phyloP scores from a whole-genome alignment of 257 asterid genomes.

The Solanum rostratum region DNA sequence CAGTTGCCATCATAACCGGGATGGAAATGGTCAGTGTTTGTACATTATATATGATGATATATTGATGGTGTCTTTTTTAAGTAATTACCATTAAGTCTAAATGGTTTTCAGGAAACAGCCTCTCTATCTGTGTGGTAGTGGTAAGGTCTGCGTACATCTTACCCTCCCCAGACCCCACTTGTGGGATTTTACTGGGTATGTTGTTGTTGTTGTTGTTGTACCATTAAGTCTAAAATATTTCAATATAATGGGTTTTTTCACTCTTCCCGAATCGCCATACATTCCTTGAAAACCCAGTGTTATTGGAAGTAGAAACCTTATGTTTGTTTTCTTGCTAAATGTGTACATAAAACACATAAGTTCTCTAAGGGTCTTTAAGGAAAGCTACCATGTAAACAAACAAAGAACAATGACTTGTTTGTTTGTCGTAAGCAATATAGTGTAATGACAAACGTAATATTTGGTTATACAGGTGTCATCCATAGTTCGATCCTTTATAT shows the following conservation, averaged over 20 bases:
- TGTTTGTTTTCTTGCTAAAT: not conserved
- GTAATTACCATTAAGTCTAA: not conserved
- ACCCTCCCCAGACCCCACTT: too few relatives aligned
- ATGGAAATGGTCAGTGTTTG: conserved; percentile 57
- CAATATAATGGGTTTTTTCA: not conserved
- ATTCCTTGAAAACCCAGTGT: not conserved
- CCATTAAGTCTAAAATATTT: not conserved
- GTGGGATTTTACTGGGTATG: too few relatives aligned
- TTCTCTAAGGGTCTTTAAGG: not conserved
- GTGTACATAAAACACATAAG: not conserved
- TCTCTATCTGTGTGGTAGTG: too few relatives aligned
- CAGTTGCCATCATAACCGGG: conserved; percentile 71
- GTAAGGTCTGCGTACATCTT: too few relatives aligned
- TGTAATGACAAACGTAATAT: not conserved
- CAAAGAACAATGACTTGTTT: not conserved
- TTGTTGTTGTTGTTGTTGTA: too few relatives aligned
- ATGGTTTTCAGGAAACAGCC: too few relatives aligned
- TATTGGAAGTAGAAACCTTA: not conserved
- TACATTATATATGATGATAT: not conserved
- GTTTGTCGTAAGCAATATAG: not conserved
- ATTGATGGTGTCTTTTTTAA: not conserved
- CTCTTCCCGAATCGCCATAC: not conserved
- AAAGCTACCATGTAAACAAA: not conserved
- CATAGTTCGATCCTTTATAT: not conserved
- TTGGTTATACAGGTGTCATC: not conserved